Conservation (phyloP, 129 eudicot genomes). For the Flaveria robusta region DNA sequence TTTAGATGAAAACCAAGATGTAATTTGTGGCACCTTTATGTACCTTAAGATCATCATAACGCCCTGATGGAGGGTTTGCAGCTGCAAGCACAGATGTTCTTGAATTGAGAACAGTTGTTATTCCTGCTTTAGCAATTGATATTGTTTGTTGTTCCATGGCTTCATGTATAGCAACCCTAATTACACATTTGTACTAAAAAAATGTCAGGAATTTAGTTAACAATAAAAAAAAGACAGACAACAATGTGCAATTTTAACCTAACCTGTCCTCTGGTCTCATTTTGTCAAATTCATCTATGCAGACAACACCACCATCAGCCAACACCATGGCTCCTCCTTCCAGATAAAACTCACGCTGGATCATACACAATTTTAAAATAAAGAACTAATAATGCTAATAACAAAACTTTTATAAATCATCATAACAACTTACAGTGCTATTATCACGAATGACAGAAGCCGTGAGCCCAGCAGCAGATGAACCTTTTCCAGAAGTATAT, state of each 20-base stretch:
- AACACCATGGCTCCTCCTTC: conserved; percentile 99
- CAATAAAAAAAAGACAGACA: not conserved
- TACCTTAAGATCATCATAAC: conserved; percentile 98
- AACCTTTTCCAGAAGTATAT: conserved; percentile 98
- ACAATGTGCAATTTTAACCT: not conserved
- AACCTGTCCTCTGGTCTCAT: conserved; percentile 99
- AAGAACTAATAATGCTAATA: not conserved
- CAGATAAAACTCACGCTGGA: conserved; percentile 92
- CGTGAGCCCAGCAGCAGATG: conserved; percentile 99
- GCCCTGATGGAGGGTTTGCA: conserved; percentile 99
- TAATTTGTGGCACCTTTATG: conserved; percentile 8
- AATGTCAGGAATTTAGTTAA: not conserved
- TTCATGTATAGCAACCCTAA: conserved; percentile 98
- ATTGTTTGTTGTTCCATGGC: conserved; percentile 99
- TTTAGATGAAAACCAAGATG: not conserved
- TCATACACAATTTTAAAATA: not conserved
- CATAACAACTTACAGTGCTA: conserved; percentile 68
- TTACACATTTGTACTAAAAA: conserved; percentile 12
- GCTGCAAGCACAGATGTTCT: conserved; percentile 99
- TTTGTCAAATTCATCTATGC: conserved; percentile 98
- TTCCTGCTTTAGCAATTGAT: conserved; percentile 98
- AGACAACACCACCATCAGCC: conserved; percentile 99
- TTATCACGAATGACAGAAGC: conserved; percentile 96
- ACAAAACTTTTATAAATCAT: not conserved
- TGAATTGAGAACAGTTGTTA: conserved; percentile 96